Base-by-base conservation (phyloP, 495 filamentous ascomycete species). In the Neurospora pannonica region DNA sequence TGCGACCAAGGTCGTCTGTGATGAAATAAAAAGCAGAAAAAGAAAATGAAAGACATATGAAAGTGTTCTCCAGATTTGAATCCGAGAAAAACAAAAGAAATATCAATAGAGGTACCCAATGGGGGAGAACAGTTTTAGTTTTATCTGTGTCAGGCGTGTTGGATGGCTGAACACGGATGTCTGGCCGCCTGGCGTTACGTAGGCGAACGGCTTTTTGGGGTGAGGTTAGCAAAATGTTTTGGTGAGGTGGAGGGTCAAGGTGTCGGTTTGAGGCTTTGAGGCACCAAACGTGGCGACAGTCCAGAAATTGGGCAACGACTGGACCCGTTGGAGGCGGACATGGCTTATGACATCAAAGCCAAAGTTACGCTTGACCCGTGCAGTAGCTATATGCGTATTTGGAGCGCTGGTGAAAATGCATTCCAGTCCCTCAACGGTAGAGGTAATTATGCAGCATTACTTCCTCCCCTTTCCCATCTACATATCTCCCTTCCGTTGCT, bases 321-420 rank as follows among this genome's bases (percentile, higher is more conserved):
- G 2, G 34, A 4, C 72, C 92, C 92, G 46, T 84, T 86, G 48
- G 87, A 89, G 76, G 92, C 92, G 73, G 73, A 93, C 92, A 76
- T 91, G 87, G 5, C 86, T 86, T 75, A 94, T 85, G 21, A 93
- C 93, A 54, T 92, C 91, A 67, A 87, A 84, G 28, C 92, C 92
- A 67, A 91, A 90, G 71, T 90, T 83, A 42, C 76, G 78, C 76
- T 88, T 87, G 78, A 93, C 86, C 87, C 86, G n/a, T n/a, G n/a
- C n/a, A 90, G 75, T 86, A 85, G 71, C 92, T 90, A 77, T 95
- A 91, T 13, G 84, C 82, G 81, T 93, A 89, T 83, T 97, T 97
- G 54, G 93, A 91, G 42, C 87, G 87, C 81, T 94, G 93, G 84
- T 98, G n/a, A n/a, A 98, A 72, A 95, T 91, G 39, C 7, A 37